These are phyloP conservation scores for Backusella psychrophila DNA, from an alignment of 192 early-diverging fungal genomes.

Conservation along the genomic window DNA sequence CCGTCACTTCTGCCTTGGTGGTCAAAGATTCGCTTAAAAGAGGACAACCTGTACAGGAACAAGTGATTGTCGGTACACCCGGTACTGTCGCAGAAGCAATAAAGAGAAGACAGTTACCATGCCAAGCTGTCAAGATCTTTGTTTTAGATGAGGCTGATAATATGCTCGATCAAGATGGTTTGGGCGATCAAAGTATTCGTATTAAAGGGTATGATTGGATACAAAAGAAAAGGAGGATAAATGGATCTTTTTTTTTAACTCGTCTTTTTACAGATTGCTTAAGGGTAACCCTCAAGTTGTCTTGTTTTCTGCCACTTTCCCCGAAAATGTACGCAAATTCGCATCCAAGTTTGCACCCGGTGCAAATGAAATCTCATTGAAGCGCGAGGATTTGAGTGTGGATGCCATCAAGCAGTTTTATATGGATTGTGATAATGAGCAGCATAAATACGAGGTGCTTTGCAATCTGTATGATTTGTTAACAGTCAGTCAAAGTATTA, in stretches of 20 bases:
- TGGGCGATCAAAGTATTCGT: constrained; percentile 85
- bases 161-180: constrained; percentile 85
- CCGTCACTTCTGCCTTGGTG: constrained; percentile 69
- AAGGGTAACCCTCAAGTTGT: constrained; percentile 80
- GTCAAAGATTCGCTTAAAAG: constrained; percentile 67
- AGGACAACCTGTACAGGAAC: constrained; percentile 64
- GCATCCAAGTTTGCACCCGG: constrained; percentile 81
- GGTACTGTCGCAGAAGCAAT: constrained; percentile 85
- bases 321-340: constrained; percentile 75
- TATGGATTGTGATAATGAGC: constrained; percentile 83
- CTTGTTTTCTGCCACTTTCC: constrained; percentile 96
- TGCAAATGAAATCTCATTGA: constrained; percentile 86
- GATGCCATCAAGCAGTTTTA: constrained; percentile 97
- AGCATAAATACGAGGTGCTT: constrained; percentile 80
- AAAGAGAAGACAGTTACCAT: constrained; percentile 59
- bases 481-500: constrained; percentile 95
- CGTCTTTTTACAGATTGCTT: constrained; percentile 47
- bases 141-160: constrained; percentile 99
- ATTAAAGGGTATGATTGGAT: constrained; percentile 66
- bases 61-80: constrained; percentile 93
- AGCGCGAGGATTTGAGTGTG: constrained; percentile 88
- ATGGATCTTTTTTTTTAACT: no score
- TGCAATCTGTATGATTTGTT: constrained; percentile 76
- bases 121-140: constrained; percentile 70
- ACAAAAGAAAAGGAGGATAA: background rate